phyloP scores from a whole-genome alignment of 2,329 filamentous ascomycete species.

The Thielaviopsis musarum region DNA sequence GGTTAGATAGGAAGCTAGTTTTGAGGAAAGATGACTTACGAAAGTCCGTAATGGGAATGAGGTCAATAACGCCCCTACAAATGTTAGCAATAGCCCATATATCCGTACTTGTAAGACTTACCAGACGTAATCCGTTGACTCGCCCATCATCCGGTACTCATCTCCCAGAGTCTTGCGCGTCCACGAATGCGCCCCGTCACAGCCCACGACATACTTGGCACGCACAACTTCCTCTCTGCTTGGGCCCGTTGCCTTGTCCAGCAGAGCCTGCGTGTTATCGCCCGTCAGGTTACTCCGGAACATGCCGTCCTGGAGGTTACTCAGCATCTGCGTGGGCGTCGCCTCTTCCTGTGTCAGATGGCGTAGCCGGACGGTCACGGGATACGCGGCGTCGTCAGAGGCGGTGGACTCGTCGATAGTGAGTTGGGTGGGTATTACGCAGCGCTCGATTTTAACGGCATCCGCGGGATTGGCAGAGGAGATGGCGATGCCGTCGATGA shows the following conservation, averaged over 20 bases:
- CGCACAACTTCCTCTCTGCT: conserved; percentile 18
- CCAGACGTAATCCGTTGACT: conserved; percentile 33
- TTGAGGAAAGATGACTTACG: conserved; percentile 18
- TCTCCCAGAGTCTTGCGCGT: conserved; percentile 37
- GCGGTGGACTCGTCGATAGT: conserved; percentile 33
- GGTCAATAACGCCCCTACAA: conserved; percentile 22
- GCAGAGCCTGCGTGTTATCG: conserved; percentile 39
- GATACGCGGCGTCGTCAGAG: conserved; percentile 36
- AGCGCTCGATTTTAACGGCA: conserved; percentile 38
- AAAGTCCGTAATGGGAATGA: conserved; percentile 29
- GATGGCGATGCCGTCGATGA: conserved; percentile 42
- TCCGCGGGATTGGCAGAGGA: conserved; percentile 24
- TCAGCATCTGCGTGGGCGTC: conserved; percentile 24
- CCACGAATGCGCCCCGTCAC: conserved; percentile 53
- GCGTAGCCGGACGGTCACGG: conserved; percentile 41
- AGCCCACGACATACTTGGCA: conserved; percentile 46
- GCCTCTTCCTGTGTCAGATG: conserved; percentile 42
- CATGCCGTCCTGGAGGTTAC: conserved; percentile 27
- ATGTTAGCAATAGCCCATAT: conserved; percentile 1
- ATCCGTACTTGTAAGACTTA: background rate
- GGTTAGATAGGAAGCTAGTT: background rate
- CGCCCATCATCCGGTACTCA: conserved; percentile 29
- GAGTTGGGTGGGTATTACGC: conserved; percentile 38
- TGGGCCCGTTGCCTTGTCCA: conserved; percentile 13
- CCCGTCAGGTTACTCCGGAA: conserved; percentile 41